phyloP scores from a whole-genome alignment of 768 basidiomycete genomes.

The Mycena belliarum region DNA sequence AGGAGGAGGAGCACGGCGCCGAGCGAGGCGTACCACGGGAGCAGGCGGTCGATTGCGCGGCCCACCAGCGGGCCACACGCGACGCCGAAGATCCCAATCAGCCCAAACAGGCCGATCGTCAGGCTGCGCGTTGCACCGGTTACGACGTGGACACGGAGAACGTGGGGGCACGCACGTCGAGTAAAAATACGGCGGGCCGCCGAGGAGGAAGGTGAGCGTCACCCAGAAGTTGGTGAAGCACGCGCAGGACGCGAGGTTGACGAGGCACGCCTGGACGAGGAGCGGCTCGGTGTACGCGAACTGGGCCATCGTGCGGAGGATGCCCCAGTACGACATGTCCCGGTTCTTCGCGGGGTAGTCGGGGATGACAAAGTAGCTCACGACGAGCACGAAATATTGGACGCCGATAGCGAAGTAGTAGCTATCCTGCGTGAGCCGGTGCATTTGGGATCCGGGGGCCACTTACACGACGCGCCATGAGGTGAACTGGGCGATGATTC shows the following conservation, averaged over 20 bases:
- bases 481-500: conserved; percentile 70
- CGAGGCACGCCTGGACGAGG: conserved; percentile 50
- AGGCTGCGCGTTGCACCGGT: neutral
- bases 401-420: conserved; percentile 79
- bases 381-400: conserved; percentile 57
- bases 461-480: conserved; percentile 63
- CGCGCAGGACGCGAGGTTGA: conserved; percentile 47
- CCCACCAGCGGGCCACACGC: conserved; percentile 71
- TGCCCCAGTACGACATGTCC: conserved; percentile 59
- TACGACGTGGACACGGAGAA: neutral
- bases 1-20: conserved; percentile 49
- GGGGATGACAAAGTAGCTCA: conserved; percentile 69
- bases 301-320: conserved; percentile 58
- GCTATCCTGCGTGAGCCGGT: neutral
- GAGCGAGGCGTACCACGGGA: conserved; percentile 79
- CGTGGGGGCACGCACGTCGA: conserved; percentile 35
- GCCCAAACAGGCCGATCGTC: conserved; percentile 69
- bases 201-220: conserved; percentile 61
- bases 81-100: conserved; percentile 74
- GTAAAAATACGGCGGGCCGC: conserved; percentile 56
- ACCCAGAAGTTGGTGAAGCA: conserved; percentile 49
- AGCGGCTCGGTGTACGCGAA: conserved; percentile 59
- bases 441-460: too few species aligned
- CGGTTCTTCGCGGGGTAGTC: conserved; percentile 81
- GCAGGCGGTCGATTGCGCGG: conserved; percentile 63